A percentile compares a stretch with the other conserved stretches of the same genome.
These are phyloP conservation scores for Vanderwaltozyma yarrowii DNA, from an alignment of 805 yeast genomes.

Conservation along the genomic window DNA sequence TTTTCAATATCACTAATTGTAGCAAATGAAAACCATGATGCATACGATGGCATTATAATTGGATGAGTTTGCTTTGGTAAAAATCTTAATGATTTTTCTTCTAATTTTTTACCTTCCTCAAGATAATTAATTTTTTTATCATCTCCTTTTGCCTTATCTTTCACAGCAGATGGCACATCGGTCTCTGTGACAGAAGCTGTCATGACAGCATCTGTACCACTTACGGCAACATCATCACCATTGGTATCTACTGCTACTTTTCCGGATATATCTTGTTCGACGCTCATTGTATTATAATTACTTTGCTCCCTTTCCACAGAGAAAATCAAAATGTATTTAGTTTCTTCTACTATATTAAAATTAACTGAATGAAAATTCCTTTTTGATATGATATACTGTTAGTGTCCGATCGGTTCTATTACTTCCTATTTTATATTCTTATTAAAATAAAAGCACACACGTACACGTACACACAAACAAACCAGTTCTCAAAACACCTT, in stretches of 20 bases:
- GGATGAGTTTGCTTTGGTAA: slow-evolving; percentile 61
- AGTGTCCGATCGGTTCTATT: too few relatives aligned
- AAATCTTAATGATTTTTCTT: slow-evolving; percentile 27
- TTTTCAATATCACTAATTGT: slow-evolving; percentile 68
- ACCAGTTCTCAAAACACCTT: too few relatives aligned
- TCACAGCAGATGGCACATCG: not conserved
- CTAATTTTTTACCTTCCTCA: slow-evolving; percentile 27
- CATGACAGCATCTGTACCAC: too few relatives aligned
- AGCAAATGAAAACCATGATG: slow-evolving; percentile 74
- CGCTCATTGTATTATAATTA: not conserved
- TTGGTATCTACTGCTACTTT: not conserved
- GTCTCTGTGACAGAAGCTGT: not conserved
- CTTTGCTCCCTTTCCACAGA: not conserved
- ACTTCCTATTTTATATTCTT: too few relatives aligned
- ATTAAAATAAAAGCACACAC: too few relatives aligned
- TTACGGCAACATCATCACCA: too few relatives aligned
- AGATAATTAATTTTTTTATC: slow-evolving; percentile 18
- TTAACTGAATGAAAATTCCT: too few relatives aligned
- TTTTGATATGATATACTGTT: too few relatives aligned
- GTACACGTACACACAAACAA: too few relatives aligned
- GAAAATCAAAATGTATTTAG: not conserved
- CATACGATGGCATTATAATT: slow-evolving; percentile 76
- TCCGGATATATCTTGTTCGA: not conserved
- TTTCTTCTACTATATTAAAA: too few relatives aligned
- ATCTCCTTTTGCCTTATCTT: too few relatives aligned